These are phyloP conservation scores for Globisporangium radiosum DNA, from an alignment of 352 stramenopile genomes.

Conservation along the genomic window DNA sequence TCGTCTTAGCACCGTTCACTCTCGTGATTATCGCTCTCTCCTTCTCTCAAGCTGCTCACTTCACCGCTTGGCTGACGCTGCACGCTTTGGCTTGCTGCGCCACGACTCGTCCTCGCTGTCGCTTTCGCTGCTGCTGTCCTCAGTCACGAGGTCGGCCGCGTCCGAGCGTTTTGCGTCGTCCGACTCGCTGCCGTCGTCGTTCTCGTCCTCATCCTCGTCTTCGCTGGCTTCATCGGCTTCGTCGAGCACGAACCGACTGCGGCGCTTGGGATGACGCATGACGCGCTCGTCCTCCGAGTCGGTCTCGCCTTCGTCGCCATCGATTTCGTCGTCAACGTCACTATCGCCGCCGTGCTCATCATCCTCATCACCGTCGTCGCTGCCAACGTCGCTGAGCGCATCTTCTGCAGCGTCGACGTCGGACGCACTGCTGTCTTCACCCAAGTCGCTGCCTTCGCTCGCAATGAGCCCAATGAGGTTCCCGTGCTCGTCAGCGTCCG, in stretches of 20 bases:
- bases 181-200: slow-evolving; percentile 27
- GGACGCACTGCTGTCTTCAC: slow-evolving; percentile 37
- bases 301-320: slow-evolving; percentile 48
- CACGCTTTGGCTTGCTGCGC: slow-evolving; percentile 15
- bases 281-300: slow-evolving; percentile 62
- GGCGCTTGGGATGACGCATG: slow-evolving; percentile 13
- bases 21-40: neutral
- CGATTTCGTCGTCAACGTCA: slow-evolving; percentile 20
- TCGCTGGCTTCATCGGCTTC: slow-evolving; percentile 69
- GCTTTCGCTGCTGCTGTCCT: slow-evolving; percentile 7
- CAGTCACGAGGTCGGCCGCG: slow-evolving; percentile 1
- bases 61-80: too few species aligned
- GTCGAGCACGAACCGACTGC: slow-evolving; percentile 73
- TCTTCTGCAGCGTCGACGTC: slow-evolving; percentile 23
- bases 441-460: slow-evolving; percentile 63
- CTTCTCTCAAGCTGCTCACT: too few species aligned
- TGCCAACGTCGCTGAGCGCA: slow-evolving; percentile 19
- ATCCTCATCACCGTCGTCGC: slow-evolving; percentile 21
- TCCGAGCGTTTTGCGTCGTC: slow-evolving; percentile 7
- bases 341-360: slow-evolving; percentile 23
- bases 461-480: slow-evolving; percentile 69
- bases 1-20: neutral
- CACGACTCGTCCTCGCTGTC: slow-evolving; percentile 13
- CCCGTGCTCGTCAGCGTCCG: slow-evolving; percentile 77
- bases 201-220: slow-evolving; percentile 24